Conservation (phyloP, 1,284 basidiomycete species). For the Tilletia setariae region DNA sequence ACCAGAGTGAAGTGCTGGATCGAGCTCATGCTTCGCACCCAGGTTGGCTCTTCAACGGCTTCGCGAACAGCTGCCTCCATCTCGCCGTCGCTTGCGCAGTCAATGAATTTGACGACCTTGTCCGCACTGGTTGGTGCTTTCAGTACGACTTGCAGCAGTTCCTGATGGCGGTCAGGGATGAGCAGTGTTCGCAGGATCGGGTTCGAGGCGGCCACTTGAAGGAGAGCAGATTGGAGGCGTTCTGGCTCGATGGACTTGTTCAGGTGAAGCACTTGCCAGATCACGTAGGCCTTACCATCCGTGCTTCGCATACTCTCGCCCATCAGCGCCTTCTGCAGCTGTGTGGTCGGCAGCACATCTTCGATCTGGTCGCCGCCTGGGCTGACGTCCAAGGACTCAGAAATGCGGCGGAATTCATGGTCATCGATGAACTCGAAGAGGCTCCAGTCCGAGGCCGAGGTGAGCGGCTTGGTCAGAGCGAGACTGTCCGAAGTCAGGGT, state of each 20-base stretch:
- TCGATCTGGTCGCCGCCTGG: too few relatives aligned
- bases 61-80: neutral
- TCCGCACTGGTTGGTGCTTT: neutral
- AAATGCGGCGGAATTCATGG: neutral
- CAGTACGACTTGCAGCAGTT: neutral
- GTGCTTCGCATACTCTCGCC: neutral
- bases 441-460: neutral
- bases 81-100: neutral
- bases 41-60: neutral
- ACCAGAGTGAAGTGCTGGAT: conserved; percentile 1
- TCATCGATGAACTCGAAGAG: neutral
- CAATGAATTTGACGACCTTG: neutral
- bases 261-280: conserved; percentile 1
- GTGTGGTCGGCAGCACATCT: neutral
- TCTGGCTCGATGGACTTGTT: neutral
- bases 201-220: neutral
- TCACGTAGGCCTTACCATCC: neutral
- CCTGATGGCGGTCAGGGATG: neutral
- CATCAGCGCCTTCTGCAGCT: neutral
- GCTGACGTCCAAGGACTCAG: neutral
- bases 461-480: neutral
- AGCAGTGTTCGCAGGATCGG: neutral
- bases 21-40: neutral
- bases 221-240: neutral
- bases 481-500: neutral